Evolutionary conservation across 306 rosid genomes (phyloP).

Genomic region (Vicia faba): DNA sequence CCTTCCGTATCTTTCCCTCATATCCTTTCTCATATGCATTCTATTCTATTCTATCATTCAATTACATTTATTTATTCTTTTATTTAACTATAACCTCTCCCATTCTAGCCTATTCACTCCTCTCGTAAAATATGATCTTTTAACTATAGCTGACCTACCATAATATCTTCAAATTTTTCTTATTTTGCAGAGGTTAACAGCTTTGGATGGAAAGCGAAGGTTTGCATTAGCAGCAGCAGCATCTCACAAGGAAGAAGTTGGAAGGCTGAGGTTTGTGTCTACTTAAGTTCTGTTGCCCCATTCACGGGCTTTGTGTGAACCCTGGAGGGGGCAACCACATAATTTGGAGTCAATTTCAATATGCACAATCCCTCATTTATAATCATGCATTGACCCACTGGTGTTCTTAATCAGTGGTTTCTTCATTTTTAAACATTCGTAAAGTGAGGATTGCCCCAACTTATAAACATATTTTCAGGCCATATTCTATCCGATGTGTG

Average conservation of each 20-base stretch:
- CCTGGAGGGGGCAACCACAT: conserved; percentile 32
- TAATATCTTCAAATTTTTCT: neutral
- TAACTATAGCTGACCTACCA: conserved; percentile 9
- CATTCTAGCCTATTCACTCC: conserved; percentile 11
- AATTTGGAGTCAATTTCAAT: conserved; percentile 31
- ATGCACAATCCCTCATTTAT: conserved; percentile 5
- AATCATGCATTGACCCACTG: neutral
- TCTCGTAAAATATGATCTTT: neutral
- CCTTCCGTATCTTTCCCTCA: no score
- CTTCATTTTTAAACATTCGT: neutral
- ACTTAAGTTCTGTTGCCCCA: conserved; percentile 31
- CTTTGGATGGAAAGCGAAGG: conserved; percentile 93
- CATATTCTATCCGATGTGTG: no score
- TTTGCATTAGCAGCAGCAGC: conserved; percentile 95
- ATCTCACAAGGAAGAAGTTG: conserved; percentile 96
- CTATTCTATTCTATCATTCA: no score
- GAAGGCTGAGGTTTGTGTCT: conserved; percentile 71
- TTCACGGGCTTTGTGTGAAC: conserved; percentile 31
- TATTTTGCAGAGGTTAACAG: conserved; percentile 77
- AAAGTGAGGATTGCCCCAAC: no score
- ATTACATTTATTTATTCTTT: no score
- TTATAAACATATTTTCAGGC: no score
- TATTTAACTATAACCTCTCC: neutral
- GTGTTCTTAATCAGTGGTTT: conserved; percentile 24
- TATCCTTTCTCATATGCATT: no score